Evolutionary conservation across 2,329 filamentous ascomycete species (phyloP).

Genomic region (Calcarisporium arbuscula): DNA sequence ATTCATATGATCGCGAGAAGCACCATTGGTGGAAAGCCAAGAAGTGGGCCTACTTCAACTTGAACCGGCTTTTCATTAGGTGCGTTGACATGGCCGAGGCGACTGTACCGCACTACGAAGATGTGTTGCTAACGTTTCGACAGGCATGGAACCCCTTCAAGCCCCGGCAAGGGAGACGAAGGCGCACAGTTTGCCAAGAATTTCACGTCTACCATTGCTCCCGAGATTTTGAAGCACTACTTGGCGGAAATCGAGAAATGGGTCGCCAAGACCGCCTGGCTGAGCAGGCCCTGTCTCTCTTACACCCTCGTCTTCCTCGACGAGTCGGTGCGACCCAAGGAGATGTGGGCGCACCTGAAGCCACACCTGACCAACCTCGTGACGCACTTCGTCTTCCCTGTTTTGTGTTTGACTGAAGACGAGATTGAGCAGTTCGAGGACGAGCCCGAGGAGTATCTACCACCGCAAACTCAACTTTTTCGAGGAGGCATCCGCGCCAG

Average conservation of each 20-base stretch:
- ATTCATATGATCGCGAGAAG: conserved; percentile 75
- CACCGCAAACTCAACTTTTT: conserved; percentile 97
- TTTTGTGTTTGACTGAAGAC: conserved; percentile 85
- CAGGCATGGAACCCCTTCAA: conserved; percentile 84
- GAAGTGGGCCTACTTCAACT: conserved; percentile 98
- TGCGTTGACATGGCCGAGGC: conserved; percentile 31
- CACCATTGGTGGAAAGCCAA: conserved; percentile 99
- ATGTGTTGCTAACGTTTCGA: conserved; percentile 5
- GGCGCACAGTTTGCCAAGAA: conserved; percentile 79
- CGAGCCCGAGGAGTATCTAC: conserved; percentile 91
- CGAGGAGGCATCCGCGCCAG: conserved; percentile 91
- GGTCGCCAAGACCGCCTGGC: conserved; percentile 90
- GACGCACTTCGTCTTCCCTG: conserved; percentile 90
- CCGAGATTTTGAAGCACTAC: conserved; percentile 93
- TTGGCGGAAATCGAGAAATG: conserved; percentile 93
- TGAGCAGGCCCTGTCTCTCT: conserved; percentile 88
- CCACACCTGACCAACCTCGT: conserved; percentile 90
- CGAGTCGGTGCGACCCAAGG: conserved; percentile 94
- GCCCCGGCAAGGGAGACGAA: conserved; percentile 67
- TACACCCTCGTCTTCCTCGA: conserved; percentile 94
- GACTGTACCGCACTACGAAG: neutral
- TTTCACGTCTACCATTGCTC: conserved; percentile 86
- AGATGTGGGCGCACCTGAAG: conserved; percentile 92
- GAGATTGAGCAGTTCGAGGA: conserved; percentile 91
- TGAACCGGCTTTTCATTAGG: conserved; percentile 93